Evolutionary conservation across 345 rosid genomes (phyloP), one percentile per base, ranked within the genome.

Genomic region (Eucalyptus tenuipes): DNA sequence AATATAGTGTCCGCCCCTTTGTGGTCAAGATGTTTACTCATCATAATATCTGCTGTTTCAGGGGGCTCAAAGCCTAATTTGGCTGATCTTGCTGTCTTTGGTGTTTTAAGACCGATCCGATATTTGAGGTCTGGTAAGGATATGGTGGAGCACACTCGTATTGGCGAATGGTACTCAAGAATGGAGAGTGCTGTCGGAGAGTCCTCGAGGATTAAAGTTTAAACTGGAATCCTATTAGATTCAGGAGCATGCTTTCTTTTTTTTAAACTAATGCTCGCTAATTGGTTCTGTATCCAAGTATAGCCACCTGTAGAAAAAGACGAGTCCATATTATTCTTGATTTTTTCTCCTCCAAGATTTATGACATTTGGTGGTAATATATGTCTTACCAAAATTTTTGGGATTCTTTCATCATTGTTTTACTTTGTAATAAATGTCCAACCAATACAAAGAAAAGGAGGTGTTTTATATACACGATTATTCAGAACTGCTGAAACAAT

Each of bases 141-240:
- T 89, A 95, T 94, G 96, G 96, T 93, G 92, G 96, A 94, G 90
- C 92, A 94, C 88, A 94, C 97, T 25, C 93, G 92, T 49, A 95
- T 95, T 13, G 95, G 95, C 4, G 95, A 94, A 24, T 94, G 97
- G 97, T 95, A 94, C 92, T 48, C 93, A 5, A 92, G 96, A 88
- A 95, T 95, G 97, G 96, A 94, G 90, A 84, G 40, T 16, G 89
- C 87, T 10, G 96, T 94, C 1, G 97, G 96, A 53, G 93, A 91
- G 66, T 89, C 95, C 82, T 85, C 93, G 3, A 93, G 95, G 92
- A 88, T 93, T 48, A 92, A 91, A 71, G 89, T 89, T 57, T 91
- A 86, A 88, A 49, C 45, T n/a, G 75, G 18, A 59, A 16, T 64
- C 44, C 37, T 42, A 49, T 7, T 57, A 8, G 53, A 79, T 86